Evolutionary conservation across 23 red algal genomes (phyloP).

Genomic region (Agarophyton chilense): DNA sequence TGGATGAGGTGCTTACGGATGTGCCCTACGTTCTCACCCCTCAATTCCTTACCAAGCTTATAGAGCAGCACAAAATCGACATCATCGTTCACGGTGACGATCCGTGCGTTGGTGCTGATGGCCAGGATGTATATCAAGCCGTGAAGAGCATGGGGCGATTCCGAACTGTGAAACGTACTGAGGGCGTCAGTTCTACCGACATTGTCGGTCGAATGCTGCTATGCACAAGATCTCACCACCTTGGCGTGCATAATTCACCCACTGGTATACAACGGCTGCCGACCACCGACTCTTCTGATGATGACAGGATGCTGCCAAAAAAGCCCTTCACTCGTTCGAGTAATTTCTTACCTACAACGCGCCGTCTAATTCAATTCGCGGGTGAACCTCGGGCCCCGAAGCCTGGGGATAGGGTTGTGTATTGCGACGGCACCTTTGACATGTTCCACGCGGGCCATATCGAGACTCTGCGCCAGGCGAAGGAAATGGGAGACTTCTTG

Average conservation of each 20-base stretch:
- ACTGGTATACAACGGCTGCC: not conserved
- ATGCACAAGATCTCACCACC: constrained; percentile 71
- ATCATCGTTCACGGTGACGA: constrained; percentile 99
- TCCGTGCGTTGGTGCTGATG: constrained; percentile 86
- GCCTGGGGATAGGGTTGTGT: constrained; percentile 87
- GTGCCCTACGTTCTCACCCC: constrained; percentile 94
- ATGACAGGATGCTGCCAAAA: not conserved
- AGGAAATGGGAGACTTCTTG: constrained; percentile 92
- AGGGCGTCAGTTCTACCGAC: constrained; percentile 98
- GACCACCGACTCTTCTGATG: not conserved
- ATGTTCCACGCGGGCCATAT: constrained; percentile 97
- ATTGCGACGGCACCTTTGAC: constrained; percentile 96
- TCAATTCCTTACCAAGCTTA: constrained; percentile 83
- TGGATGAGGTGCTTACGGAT: constrained; percentile 88
- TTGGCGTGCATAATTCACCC: not conserved
- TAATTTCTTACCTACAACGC: constrained; percentile 89
- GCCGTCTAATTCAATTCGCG: constrained; percentile 94
- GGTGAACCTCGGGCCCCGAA: constrained; percentile 61
- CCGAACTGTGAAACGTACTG: constrained; percentile 90
- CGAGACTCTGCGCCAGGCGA: constrained; percentile 69
- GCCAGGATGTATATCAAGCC: constrained; percentile 89
- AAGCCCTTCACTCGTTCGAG: not conserved
- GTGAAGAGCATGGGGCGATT: constrained; percentile 90
- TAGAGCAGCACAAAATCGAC: constrained; percentile 88
- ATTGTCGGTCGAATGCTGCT: constrained; percentile 94